Conservation (phyloP, 2,329 filamentous ascomycete genomes). For the Aspergillus sergii region DNA sequence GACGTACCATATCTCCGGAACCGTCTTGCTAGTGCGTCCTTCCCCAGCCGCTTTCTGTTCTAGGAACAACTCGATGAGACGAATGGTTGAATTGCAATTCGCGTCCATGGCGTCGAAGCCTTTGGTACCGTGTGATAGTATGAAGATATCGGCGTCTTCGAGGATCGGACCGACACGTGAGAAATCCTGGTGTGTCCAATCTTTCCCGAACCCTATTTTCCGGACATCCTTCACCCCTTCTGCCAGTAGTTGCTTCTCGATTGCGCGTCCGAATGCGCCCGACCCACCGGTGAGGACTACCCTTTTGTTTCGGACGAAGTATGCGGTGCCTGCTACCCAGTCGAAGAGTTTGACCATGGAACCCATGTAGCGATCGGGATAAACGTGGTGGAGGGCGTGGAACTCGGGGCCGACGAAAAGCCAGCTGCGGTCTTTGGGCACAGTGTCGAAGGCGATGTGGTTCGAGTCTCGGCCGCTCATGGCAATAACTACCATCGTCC, state of each 20-base stretch:
- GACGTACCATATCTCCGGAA: conserved; percentile 23
- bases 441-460: conserved; percentile 17
- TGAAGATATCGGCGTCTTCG: conserved; percentile 17
- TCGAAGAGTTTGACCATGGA: conserved; percentile 23
- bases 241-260: conserved; percentile 8
- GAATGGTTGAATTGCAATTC: conserved; percentile 15
- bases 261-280: conserved; percentile 19
- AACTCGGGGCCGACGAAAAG: conserved; percentile 22
- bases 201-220: conserved; percentile 8
- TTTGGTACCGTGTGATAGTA: conserved; percentile 18
- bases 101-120: conserved; percentile 13
- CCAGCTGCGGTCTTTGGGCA: conserved; percentile 20
- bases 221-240: conserved; percentile 17
- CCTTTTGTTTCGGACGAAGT: conserved; percentile 16
- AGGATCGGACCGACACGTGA: background rate
- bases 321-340: conserved; percentile 23
- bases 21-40: background rate
- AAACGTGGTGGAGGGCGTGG: conserved; percentile 21
- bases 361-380: conserved; percentile 23
- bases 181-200: conserved; percentile 18
- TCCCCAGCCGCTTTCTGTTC: background rate
- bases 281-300: conserved; percentile 16
- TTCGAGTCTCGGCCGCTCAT: conserved; percentile 21
- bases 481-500: conserved; percentile 14
- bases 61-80: conserved; percentile 15